Percentiles rank a stretch among this genome's conserved stretches.
Conservation (phyloP, 2,329 filamentous ascomycete genomes). For the Graphilbum ipis-grandicollis region DNA sequence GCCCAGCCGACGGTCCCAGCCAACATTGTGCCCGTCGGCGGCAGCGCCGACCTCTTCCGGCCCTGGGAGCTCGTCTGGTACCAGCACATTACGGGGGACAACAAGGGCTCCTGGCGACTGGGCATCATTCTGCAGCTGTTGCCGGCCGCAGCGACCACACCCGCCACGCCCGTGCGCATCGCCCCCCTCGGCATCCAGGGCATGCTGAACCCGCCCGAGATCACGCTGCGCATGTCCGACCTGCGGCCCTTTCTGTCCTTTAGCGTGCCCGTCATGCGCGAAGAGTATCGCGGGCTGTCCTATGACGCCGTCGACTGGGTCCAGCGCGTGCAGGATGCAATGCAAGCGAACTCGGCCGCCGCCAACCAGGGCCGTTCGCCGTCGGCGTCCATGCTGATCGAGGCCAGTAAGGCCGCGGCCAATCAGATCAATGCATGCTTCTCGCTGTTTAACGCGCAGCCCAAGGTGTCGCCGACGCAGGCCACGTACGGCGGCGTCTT, state of each 20-base stretch:
- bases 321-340: conserved; percentile 7
- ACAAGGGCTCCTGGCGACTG: conserved; percentile 16
- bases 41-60: conserved; percentile 13
- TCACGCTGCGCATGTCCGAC: conserved; percentile 10
- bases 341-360: too few relatives aligned
- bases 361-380: too few relatives aligned
- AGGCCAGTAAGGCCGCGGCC: conserved; percentile 20
- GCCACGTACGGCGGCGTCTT: conserved; percentile 15
- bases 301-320: conserved; percentile 16
- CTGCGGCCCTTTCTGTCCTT: conserved; percentile 21
- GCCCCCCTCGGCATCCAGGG: conserved; percentile 15
- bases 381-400: conserved; percentile 12
- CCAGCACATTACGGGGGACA: conserved; percentile 15
- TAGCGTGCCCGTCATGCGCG: conserved; percentile 15
- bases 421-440: conserved; percentile 18
- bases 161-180: conserved; percentile 10
- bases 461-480: conserved; percentile 8
- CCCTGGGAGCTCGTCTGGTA: conserved; percentile 20
- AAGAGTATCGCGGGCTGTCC: conserved; percentile 11
- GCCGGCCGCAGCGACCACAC: background rate
- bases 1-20: too few relatives aligned
- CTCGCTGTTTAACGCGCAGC: conserved; percentile 15
- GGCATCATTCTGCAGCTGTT: conserved; percentile 14
- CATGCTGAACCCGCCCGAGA: conserved; percentile 3
- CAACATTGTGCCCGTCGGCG: background rate